Base-by-base conservation (phyloP, 1,284 basidiomycete species). In the Malassezia cuniculi region DNA sequence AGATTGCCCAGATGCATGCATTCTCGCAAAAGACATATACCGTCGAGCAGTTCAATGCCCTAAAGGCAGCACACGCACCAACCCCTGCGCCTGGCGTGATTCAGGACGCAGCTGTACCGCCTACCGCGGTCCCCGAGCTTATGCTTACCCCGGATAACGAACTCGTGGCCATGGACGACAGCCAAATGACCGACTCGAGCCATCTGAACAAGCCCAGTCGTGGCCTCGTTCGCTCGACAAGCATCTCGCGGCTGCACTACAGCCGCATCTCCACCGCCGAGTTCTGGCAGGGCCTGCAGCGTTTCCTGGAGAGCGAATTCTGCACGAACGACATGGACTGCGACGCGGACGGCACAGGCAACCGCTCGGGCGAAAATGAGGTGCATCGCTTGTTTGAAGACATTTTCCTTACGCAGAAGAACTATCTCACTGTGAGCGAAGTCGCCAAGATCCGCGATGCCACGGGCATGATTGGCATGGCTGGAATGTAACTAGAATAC, bases 1-100 rank as follows among this genome's bases (percentile, higher is more conserved):
- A 70, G 44, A 71, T 71, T 24, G 69, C 68, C 1, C 56, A 69
- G 45, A 60, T 71, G 27, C 69, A 71, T 41, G 69, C 69, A 8
- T 71, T 71, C 41, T 68, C 68, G 0, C 69, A 69, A 43, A 63
- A 65, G 38, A 65, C 63, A 0, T 65, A 62, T 37, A 66, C 63
- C 6, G 48, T 53, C 1, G 31, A 53, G 20, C 54, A 57, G 29
- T 59, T 57, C 31, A 39, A 43, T 21, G 27, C 36, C 18, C 50
- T 46, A n/a, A 16, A 20, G 21, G 32, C 27, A 6, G 38, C 32
- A 24, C 31, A 49, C 36, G 36, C 39, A 24, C 31, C n/a, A 28
- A 27, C 24, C 19, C 48, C 27, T n/a, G 31, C 18, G n/a, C 29
- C 16, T 15, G 18, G 20, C 10, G 31, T 27, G 21, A 12, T 28